Conservation (phyloP, 2,329 filamentous ascomycete species). For the Claviceps sp. region DNA sequence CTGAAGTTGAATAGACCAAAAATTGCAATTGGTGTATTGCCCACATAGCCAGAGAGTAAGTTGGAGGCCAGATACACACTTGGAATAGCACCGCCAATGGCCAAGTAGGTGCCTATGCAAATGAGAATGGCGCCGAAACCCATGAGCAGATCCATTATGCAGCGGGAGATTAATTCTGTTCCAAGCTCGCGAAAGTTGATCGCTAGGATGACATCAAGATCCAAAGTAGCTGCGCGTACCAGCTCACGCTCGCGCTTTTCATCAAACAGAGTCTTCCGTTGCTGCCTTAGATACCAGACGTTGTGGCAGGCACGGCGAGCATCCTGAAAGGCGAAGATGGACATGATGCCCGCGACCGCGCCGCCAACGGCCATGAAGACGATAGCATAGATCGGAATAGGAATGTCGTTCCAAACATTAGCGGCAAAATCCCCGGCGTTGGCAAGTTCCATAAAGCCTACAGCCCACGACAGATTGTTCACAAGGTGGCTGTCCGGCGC, state of each 20-base stretch:
- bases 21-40: slow-evolving; percentile 34
- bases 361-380: slow-evolving; percentile 41
- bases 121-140: slow-evolving; percentile 36
- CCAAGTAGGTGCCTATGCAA: slow-evolving; percentile 37
- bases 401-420: slow-evolving; percentile 41
- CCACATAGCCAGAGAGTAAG: slow-evolving; percentile 40
- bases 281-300: slow-evolving; percentile 27
- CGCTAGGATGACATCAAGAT: slow-evolving; percentile 25
- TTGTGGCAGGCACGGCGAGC: slow-evolving; percentile 30
- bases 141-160: slow-evolving; percentile 36
- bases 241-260: slow-evolving; percentile 7
- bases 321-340: slow-evolving; percentile 33
- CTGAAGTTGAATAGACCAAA: slow-evolving; percentile 34
- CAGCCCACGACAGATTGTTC: slow-evolving; percentile 18
- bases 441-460: slow-evolving; percentile 40
- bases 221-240: slow-evolving; percentile 5
- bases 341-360: slow-evolving; percentile 28
- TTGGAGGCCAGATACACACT: slow-evolving; percentile 33
- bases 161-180: slow-evolving; percentile 35
- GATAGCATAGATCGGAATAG: slow-evolving; percentile 33
- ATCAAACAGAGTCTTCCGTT: slow-evolving; percentile 21
- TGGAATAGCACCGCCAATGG: slow-evolving; percentile 33
- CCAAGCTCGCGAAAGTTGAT: slow-evolving; percentile 35
- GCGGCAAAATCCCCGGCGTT: slow-evolving; percentile 45
- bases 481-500: slow-evolving; percentile 10